Base-by-base conservation (phyloP, 371 early-diverging fungal genomes). In the Batkoa obscura region DNA sequence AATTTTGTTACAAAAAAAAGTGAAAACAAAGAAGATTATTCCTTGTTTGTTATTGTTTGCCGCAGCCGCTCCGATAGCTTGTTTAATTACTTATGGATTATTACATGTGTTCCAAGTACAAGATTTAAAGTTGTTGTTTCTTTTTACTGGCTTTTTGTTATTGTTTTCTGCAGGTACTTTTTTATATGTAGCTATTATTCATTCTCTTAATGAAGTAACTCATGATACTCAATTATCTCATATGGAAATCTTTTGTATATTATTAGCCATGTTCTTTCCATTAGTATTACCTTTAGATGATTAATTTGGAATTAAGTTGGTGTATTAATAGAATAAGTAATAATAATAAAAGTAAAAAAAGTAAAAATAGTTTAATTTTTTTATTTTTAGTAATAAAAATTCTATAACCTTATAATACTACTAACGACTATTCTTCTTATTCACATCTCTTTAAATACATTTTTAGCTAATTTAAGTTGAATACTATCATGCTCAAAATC, bases 161-260 rank as follows among this genome's bases (percentile, higher is more conserved):
- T 59, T 90, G 34, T 86, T 86, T 57, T 85, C 84, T 5, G 88
- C 81, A 0, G 93, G 96, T 17, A 89, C 91, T 0, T 92, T 94
- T 65, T 64, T 93, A 30, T 92, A 90, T 60, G 95, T 94, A 3
- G 90, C 96, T 0, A 85, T 88, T 9, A 47, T 47, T 8, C 47
- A 47, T 30, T 47, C 47, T 23, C 17, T 47, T 8, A 9, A 9
- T 13, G 8, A 9, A 13, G 17, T 47, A 13, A 47, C 47, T 15
- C n/a, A 17, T 15, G 47, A 47, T 9, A 6, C 9, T 8, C 8
- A 47, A 17, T 47, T 47, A 17, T 13, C n/a, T 15, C 6, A 6
- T 6, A 8, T 23, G 17, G 47, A 47, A 17, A 47, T 47, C 17
- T 9, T 47, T 15, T 9, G 13, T 47, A 47, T 47, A 13, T 9